These are phyloP conservation scores for Mycena pura DNA, from an alignment of 768 basidiomycete species.

Conservation along the genomic window DNA sequence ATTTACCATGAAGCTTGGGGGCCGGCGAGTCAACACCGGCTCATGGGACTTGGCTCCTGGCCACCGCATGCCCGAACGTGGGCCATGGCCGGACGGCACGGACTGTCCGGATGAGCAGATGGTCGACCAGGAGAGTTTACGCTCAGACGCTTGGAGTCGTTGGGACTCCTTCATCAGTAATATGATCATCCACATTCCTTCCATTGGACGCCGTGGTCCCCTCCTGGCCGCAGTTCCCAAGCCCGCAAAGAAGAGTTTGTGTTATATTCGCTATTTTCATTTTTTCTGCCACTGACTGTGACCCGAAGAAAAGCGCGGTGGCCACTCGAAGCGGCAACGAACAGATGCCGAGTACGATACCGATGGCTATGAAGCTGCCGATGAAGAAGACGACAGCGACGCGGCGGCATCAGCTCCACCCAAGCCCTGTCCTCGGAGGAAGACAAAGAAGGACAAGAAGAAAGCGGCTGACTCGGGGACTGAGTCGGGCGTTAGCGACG, in stretches of 20 bases:
- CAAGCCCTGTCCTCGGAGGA: too few species aligned
- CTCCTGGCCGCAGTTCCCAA: background rate
- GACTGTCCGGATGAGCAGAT: background rate
- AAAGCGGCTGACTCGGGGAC: too few species aligned
- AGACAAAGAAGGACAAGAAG: too few species aligned
- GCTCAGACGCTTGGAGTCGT: background rate
- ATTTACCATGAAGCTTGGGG: background rate
- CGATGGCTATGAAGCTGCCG: too few species aligned
- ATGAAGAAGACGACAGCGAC: too few species aligned
- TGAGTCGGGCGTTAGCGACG: too few species aligned
- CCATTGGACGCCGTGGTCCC: background rate
- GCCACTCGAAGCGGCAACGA: too few species aligned
- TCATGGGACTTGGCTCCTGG: constrained; percentile 10
- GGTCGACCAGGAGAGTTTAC: background rate
- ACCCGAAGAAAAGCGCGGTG: too few species aligned
- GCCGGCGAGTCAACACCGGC: background rate
- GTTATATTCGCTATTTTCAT: background rate
- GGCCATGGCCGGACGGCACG: background rate
- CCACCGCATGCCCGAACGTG: background rate
- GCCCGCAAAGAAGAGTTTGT: background rate
- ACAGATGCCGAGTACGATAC: too few species aligned
- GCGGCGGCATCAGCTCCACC: too few species aligned
- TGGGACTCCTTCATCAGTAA: background rate
- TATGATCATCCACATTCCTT: background rate
- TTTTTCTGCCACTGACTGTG: too few species aligned